Evolutionary conservation across 495 filamentous ascomycete genomes (phyloP).

Genomic region (Saxophila tyrrhenica): DNA sequence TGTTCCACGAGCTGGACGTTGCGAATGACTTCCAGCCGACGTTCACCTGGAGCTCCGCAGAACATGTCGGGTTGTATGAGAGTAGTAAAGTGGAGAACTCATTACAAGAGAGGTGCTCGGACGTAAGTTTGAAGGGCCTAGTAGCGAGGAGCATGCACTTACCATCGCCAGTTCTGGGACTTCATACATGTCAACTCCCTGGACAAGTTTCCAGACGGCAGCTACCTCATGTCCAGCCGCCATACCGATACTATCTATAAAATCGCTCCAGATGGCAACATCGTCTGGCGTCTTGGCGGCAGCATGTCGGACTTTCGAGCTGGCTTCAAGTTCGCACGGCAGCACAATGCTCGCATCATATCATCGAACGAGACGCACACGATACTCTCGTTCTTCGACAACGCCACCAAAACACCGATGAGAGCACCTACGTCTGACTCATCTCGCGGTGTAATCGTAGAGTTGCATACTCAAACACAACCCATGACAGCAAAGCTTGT

Average conservation of each 20-base stretch:
- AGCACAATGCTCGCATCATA: slow-evolving; percentile 23
- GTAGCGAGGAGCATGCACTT: background rate
- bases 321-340: slow-evolving; percentile 17
- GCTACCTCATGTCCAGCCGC: slow-evolving; percentile 15
- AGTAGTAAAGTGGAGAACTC: background rate
- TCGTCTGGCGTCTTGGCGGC: slow-evolving; percentile 14
- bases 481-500: background rate
- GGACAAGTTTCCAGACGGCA: slow-evolving; percentile 9
- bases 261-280: slow-evolving; percentile 4
- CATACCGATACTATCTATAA: slow-evolving; percentile 10
- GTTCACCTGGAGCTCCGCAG: background rate
- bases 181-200: slow-evolving; percentile 9
- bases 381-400: slow-evolving; percentile 25
- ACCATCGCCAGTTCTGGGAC: background rate
- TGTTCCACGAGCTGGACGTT: background rate
- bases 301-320: background rate
- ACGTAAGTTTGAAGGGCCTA: background rate
- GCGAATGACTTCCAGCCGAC: background rate
- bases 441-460: slow-evolving; percentile 9
- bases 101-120: background rate
- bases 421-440: background rate
- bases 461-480: background rate
- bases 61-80: background rate
- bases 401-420: slow-evolving; percentile 9
- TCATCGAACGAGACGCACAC: slow-evolving; percentile 1